Conservation (phyloP, 768 basidiomycete species). For the Myochromella boudieri region DNA sequence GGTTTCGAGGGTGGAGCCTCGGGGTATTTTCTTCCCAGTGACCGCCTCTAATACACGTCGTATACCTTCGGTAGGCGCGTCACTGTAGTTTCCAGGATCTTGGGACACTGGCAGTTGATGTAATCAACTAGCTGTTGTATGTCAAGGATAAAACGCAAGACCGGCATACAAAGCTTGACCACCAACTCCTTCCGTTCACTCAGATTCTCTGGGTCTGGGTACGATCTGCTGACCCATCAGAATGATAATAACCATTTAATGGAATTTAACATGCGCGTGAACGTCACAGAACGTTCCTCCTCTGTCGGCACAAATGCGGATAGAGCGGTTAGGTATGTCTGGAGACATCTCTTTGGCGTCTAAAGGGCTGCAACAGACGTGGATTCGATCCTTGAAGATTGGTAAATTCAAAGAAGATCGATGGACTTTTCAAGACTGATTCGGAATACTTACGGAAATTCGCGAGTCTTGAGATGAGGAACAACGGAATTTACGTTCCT, state of each 20-base stretch:
- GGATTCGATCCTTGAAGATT: neutral
- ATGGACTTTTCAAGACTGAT: slow-evolving; percentile 5
- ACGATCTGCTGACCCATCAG: slow-evolving; percentile 47
- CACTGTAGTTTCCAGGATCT: slow-evolving; percentile 83
- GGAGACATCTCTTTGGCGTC: slow-evolving; percentile 7
- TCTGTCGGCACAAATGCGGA: slow-evolving; percentile 84
- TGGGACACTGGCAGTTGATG: slow-evolving; percentile 64
- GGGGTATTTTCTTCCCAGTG: slow-evolving; percentile 64
- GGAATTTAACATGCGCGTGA: slow-evolving; percentile 57
- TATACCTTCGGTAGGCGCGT: slow-evolving; percentile 95
- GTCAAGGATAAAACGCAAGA: neutral
- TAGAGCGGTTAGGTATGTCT: slow-evolving; percentile 67
- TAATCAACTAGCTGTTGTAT: neutral
- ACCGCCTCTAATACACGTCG: slow-evolving; percentile 80
- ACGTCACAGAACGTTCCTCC: slow-evolving; percentile 94
- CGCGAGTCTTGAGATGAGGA: neutral
- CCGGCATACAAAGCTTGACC: slow-evolving; percentile 80
- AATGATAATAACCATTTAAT: neutral
- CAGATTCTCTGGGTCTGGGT: slow-evolving; percentile 66
- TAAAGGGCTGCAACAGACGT: neutral
- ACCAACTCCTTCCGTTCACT: slow-evolving; percentile 73
- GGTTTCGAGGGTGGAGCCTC: slow-evolving; percentile 67
- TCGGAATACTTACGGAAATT: slow-evolving; percentile 19
- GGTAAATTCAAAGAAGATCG: neutral
- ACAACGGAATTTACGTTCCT: slow-evolving; percentile 4